Evolutionary conservation across 306 rosid species (phyloP).

Genomic region (Inga laurina): DNA sequence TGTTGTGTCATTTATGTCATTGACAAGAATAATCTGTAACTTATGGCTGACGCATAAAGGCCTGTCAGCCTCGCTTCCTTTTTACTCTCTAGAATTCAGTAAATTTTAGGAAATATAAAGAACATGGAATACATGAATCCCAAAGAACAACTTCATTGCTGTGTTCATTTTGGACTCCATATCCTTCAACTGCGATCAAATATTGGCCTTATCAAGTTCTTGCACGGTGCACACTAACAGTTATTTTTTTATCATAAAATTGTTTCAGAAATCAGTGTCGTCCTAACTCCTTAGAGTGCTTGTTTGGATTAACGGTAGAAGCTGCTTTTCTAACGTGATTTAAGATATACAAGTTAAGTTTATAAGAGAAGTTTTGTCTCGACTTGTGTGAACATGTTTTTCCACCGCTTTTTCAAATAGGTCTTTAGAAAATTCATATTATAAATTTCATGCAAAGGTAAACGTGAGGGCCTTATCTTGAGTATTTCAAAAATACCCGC

Average conservation of each 20-base stretch:
- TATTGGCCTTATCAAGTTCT: not conserved
- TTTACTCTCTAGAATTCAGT: not conserved
- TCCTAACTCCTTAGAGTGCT: not conserved
- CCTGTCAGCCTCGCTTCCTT: conserved; percentile 13
- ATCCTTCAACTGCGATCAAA: not conserved
- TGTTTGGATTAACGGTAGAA: too few relatives aligned
- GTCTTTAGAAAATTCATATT: not conserved
- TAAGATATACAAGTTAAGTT: too few relatives aligned
- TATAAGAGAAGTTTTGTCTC: too few relatives aligned
- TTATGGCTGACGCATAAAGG: conserved; percentile 9
- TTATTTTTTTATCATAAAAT: not conserved
- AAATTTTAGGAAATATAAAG: conserved; percentile 1
- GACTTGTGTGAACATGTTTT: too few relatives aligned
- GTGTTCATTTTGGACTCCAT: conserved; percentile 1
- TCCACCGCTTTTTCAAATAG: too few relatives aligned
- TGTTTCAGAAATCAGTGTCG: not conserved
- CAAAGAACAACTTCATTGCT: not conserved
- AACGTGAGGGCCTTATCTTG: not conserved
- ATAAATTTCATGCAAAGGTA: not conserved
- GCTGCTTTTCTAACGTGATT: too few relatives aligned
- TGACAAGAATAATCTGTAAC: conserved; percentile 20
- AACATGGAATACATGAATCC: not conserved
- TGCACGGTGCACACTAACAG: not conserved
- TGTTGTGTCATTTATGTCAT: not conserved
- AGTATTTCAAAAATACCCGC: not conserved